Evolutionary conservation across 2,329 filamentous ascomycete genomes (phyloP).

Genomic region (Verticillium albo-atrum): DNA sequence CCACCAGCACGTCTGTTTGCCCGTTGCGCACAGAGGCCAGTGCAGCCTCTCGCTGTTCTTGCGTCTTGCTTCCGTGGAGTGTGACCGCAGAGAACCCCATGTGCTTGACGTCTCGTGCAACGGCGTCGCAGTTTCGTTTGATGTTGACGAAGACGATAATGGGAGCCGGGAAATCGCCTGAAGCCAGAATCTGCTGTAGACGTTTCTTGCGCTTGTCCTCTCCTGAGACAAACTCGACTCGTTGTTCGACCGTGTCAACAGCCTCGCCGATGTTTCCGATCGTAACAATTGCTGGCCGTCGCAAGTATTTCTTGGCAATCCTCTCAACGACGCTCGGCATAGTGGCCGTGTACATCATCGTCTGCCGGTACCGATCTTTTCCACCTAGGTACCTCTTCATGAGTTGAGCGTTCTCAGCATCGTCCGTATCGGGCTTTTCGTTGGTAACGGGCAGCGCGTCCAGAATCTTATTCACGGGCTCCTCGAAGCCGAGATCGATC

Average conservation of each 20-base stretch:
- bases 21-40: constrained; percentile 80
- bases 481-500: constrained; percentile 98
- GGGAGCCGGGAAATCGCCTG: constrained; percentile 74
- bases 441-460: constrained; percentile 89
- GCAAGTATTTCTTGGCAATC: constrained; percentile 95
- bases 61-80: constrained; percentile 91
- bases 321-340: constrained; percentile 92
- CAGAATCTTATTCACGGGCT: constrained; percentile 95
- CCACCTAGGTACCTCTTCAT: constrained; percentile 78
- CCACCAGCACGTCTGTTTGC: constrained; percentile 81
- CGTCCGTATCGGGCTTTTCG: constrained; percentile 91
- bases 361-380: constrained; percentile 83
- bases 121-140: constrained; percentile 96
- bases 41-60: constrained; percentile 94
- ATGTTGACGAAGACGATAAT: constrained; percentile 99
- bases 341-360: constrained; percentile 99
- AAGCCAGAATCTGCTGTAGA: constrained; percentile 82
- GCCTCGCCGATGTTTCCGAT: constrained; percentile 95
- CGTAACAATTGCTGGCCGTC: constrained; percentile 86
- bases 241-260: constrained; percentile 95
- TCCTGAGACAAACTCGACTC: constrained; percentile 83
- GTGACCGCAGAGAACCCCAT: constrained; percentile 91
- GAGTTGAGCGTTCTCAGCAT: constrained; percentile 77
- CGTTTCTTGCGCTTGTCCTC: constrained; percentile 97
- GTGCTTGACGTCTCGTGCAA: constrained; percentile 88